Base-by-base conservation (phyloP, 2,329 filamentous ascomycete species). In the Colletotrichum sp. region DNA sequence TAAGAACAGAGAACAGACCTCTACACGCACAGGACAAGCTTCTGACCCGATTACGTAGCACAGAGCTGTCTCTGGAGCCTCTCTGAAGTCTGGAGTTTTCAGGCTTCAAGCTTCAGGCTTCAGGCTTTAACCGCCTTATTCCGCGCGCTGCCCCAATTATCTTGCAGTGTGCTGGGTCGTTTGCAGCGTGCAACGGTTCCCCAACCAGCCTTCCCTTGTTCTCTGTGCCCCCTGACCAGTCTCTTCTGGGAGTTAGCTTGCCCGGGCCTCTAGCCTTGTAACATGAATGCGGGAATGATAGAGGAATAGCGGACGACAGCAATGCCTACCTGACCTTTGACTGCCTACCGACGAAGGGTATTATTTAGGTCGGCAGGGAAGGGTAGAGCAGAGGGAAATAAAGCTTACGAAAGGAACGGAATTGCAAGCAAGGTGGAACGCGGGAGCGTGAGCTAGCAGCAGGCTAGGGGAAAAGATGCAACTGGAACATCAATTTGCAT, bases 181-280 rank as follows among this genome's bases (percentile, higher is more conserved):
- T 69, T 74, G 66, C 74, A 74, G 70, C 64, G 64, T 66, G 56
- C 70, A 76, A 76, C 74, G 74, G 70, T 55, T 30, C 64, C 62
- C 39, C 27, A 67, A 27, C 73, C 69, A 75, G 73, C 73, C 64
- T 68, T 28, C 43, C 74, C 74, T 76, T 69, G 74, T 76, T 39
- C 58, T 25, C 56, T 48, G 28, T 71, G 58, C 48, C 58, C 64
- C 68, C 73, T 65, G 70, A 74, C 73, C 73, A 75, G 70, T 36
- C 73, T 74, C 43, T 60, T 64, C 48, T 64, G 48, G 71, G 70
- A 64, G 58, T 28, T 73, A 75, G 73, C 70, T 28, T 52, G 56
- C 8, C 32, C 36, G 39, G 55, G 36, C 28, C 48, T 66, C 27
- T 56, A 72, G 72, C 72, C 61, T 66, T 32, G 56, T 56, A 43